phyloP scores from a whole-genome alignment of 176 grass and related monocot species.

The Cenchrus americanus region DNA sequence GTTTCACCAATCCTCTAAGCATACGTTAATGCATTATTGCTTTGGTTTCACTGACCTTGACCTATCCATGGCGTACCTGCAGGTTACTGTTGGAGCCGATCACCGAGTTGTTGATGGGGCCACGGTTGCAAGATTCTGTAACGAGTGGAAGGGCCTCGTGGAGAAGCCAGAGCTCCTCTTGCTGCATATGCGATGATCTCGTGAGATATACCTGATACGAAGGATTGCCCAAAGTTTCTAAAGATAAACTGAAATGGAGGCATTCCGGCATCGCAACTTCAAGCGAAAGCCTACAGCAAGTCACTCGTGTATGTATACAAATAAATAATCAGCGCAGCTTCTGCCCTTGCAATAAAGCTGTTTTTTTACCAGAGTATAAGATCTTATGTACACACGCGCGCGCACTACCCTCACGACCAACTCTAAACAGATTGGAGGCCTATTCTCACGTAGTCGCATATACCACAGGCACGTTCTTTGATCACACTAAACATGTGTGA shows the following conservation, averaged over 20 bases:
- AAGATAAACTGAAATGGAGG: background rate
- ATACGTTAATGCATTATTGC: background rate
- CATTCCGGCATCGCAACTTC: background rate
- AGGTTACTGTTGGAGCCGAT: constrained; percentile 93
- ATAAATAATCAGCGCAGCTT: background rate
- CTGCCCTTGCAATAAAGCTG: constrained; percentile 32
- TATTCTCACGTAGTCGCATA: too few species aligned
- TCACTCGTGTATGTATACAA: constrained; percentile 8
- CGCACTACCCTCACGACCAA: too few species aligned
- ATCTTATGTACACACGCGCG: too few species aligned
- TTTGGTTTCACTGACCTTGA: constrained; percentile 12
- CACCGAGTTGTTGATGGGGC: constrained; percentile 92
- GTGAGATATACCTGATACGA: background rate
- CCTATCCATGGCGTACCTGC: constrained; percentile 19
- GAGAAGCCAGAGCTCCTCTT: constrained; percentile 89
- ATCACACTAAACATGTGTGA: too few species aligned
- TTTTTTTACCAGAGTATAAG: background rate
- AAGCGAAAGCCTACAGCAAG: background rate
- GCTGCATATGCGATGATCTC: constrained; percentile 73
- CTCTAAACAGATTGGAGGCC: too few species aligned
- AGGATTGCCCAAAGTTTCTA: background rate
- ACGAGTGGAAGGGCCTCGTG: constrained; percentile 84
- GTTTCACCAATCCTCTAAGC: background rate
- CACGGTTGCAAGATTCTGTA: constrained; percentile 90
- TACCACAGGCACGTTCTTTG: too few species aligned